phyloP scores from a whole-genome alignment of 2,329 filamentous ascomycete species.

The Fusarium coicis region DNA sequence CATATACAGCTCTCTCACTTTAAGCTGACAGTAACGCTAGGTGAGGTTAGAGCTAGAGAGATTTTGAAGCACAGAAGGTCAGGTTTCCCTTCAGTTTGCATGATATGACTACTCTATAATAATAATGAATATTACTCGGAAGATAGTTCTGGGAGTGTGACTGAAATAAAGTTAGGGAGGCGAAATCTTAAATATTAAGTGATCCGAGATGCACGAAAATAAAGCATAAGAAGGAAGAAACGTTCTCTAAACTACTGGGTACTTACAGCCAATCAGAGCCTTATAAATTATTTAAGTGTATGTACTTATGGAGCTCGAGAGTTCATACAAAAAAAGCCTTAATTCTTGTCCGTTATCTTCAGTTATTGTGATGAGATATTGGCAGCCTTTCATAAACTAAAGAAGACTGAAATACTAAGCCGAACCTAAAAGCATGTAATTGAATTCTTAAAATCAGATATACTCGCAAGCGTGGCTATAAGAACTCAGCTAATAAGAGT shows the following conservation, averaged over 20 bases:
- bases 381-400: neutral
- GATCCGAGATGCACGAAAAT: rapidly evolving
- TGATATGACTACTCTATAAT: rapidly evolving
- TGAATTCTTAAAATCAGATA: rapidly evolving
- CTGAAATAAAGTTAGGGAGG: rapidly evolving
- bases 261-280: rapidly evolving
- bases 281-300: rapidly evolving
- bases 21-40: neutral
- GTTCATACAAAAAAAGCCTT: neutral
- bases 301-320: rapidly evolving
- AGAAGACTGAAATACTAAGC: neutral
- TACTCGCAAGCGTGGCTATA: neutral
- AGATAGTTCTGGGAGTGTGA: rapidly evolving
- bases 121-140: neutral
- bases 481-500: neutral
- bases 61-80: neutral
- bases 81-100: rapidly evolving
- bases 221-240: too few species aligned
- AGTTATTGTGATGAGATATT: neutral
- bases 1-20: neutral
- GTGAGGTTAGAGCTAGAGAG: too few species aligned
- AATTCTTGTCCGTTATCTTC: rapidly evolving
- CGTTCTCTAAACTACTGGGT: rapidly evolving
- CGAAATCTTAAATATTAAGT: rapidly evolving
- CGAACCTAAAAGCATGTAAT: too few species aligned